A percentile compares a stretch with the other conserved stretches of the same genome.
Evolutionary conservation across 2,329 filamentous ascomycete genomes (phyloP).

Genomic region (Fusarium sp.): DNA sequence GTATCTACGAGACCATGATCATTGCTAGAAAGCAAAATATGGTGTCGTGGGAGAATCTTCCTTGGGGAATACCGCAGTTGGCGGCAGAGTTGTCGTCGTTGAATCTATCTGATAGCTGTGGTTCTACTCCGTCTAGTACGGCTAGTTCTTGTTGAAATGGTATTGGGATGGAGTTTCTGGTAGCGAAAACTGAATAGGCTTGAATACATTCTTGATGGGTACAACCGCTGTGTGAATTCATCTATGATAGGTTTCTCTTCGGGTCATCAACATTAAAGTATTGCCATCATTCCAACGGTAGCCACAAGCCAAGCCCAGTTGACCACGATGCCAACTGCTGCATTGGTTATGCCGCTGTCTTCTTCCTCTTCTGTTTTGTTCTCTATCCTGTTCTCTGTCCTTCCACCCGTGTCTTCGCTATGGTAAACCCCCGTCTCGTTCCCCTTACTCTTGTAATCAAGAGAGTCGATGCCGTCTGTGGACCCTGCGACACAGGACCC

Average conservation of each 20-base stretch:
- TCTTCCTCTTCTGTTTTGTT: not conserved
- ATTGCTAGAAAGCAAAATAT: conserved; percentile 1
- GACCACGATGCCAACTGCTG: not conserved
- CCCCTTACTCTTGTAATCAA: not conserved
- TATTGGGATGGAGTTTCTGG: not conserved
- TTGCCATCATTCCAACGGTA: not conserved
- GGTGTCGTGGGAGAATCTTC: not conserved
- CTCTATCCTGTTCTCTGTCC: not conserved
- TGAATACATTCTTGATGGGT: not conserved
- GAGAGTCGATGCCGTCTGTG: not conserved
- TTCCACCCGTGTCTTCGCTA: not conserved
- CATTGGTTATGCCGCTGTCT: not conserved
- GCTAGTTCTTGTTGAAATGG: not conserved
- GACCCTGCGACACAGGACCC: not conserved
- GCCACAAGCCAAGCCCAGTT: not conserved
- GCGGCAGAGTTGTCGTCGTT: not conserved
- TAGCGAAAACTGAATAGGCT: not conserved
- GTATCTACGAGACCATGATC: conserved; percentile 29
- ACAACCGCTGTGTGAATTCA: not conserved
- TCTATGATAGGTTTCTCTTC: not conserved
- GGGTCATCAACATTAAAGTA: not conserved
- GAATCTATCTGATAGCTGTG: not conserved
- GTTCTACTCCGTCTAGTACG: not conserved
- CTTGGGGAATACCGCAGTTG: not conserved
- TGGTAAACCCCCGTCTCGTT: not conserved